phyloP scores from a whole-genome alignment of 495 filamentous ascomycete species.

The Xylona heveae region DNA sequence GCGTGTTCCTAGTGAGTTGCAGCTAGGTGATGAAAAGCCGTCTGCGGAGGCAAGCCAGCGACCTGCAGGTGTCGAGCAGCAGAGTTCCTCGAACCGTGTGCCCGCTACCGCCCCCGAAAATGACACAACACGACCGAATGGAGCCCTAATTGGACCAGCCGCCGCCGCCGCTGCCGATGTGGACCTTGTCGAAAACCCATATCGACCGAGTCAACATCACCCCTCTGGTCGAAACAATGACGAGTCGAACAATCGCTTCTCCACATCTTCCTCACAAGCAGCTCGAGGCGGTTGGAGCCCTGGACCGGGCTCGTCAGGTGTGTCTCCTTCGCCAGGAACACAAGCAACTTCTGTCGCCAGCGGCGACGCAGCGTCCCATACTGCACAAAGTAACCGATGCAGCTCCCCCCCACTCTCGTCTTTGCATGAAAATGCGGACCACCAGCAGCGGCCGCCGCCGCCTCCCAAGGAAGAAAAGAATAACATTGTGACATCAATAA shows the following conservation, averaged over 20 bases:
- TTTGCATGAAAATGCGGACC: neutral
- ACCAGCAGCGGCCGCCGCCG: too few relatives aligned
- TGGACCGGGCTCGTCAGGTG: slow-evolving; percentile 1
- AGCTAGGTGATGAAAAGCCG: slow-evolving; percentile 1
- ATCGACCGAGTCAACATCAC: slow-evolving; percentile 1
- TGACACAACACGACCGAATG: too few relatives aligned
- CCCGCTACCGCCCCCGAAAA: slow-evolving; percentile 3
- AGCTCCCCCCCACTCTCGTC: neutral
- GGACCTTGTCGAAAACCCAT: slow-evolving; percentile 1
- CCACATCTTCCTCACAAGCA: slow-evolving; percentile 3
- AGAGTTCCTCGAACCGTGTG: too few relatives aligned
- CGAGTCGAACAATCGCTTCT: slow-evolving; percentile 3
- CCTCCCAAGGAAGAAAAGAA: too few relatives aligned
- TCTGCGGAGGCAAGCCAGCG: neutral
- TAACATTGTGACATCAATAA: too few relatives aligned
- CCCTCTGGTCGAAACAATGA: neutral
- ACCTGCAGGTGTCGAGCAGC: slow-evolving; percentile 1
- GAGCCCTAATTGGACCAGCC: too few relatives aligned
- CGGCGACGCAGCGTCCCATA: neutral
- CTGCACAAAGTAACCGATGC: neutral
- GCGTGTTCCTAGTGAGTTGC: slow-evolving; percentile 3
- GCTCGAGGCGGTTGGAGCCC: slow-evolving; percentile 1
- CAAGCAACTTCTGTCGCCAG: slow-evolving; percentile 6
- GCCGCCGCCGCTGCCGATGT: too few relatives aligned
- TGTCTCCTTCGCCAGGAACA: slow-evolving; percentile 4